These are phyloP conservation scores for Tolypocladium pustulatum DNA, from an alignment of 2,329 filamentous ascomycete species.

Conservation along the genomic window DNA sequence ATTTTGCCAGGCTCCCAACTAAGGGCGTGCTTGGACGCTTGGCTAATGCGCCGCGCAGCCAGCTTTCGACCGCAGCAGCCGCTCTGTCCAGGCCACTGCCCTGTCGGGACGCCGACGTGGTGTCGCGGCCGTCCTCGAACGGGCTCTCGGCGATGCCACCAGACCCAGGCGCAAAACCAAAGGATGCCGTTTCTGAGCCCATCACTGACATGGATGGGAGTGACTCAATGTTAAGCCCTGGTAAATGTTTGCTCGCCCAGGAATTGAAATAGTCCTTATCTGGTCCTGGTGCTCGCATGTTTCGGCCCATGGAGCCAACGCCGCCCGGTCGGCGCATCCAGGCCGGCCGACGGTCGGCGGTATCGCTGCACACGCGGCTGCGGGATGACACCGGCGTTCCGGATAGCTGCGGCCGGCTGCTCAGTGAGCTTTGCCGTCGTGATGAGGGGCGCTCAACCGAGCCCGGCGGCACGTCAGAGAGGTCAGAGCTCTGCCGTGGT, in stretches of 20 bases:
- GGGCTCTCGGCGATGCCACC: slow-evolving; percentile 40
- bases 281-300: slow-evolving; percentile 65
- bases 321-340: slow-evolving; percentile 80
- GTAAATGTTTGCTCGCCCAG: slow-evolving; percentile 74
- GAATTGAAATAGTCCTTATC: slow-evolving; percentile 76
- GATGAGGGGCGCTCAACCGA: slow-evolving; percentile 23
- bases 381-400: slow-evolving; percentile 24
- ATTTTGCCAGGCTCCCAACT: slow-evolving; percentile 26
- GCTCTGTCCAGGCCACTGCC: slow-evolving; percentile 64
- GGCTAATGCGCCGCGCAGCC: slow-evolving; percentile 73
- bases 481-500: slow-evolving; percentile 54
- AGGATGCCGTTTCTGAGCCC: slow-evolving; percentile 48
- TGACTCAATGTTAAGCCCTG: slow-evolving; percentile 61
- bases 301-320: slow-evolving; percentile 69
- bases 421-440: slow-evolving; percentile 32
- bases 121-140: slow-evolving; percentile 35
- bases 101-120: slow-evolving; percentile 29
- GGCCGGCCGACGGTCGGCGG: slow-evolving; percentile 30
- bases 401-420: slow-evolving; percentile 21
- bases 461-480: slow-evolving; percentile 33
- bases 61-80: slow-evolving; percentile 78
- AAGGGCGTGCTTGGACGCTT: slow-evolving; percentile 46
- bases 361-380: slow-evolving; percentile 26
- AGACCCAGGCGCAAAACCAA: slow-evolving; percentile 36
- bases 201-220: slow-evolving; percentile 57